Evolutionary conservation across 176 grass and related monocot species (phyloP), one percentile per base, ranked within the genome.

Genomic region (Aegilops bicornis): DNA sequence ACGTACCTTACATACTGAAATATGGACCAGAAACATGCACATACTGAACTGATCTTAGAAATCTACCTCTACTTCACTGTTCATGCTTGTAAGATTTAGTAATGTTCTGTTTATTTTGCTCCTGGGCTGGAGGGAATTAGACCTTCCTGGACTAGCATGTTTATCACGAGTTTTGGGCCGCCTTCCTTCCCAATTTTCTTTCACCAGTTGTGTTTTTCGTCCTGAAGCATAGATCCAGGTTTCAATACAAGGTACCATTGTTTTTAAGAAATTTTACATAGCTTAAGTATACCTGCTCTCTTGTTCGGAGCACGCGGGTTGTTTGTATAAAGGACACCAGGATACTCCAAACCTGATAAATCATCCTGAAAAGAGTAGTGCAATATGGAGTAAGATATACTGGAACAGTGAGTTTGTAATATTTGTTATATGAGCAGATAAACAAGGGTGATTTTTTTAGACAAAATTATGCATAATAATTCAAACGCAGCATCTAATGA

Each of bases 21-120:
- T 63, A 84, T 82, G 81, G 61, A 64, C 69, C 81, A 67, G 56
- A 24, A 73, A 39, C 50, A 80, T 60, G 62, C 47, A 80, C 30
- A 68, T 58, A 72, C 72, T 80, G 31, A 85, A 39, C 62, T 69
- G 76, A 87, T 50, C 63, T 47, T 87, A 89, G 74, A 48, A 45
- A 89, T 36, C 25, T 84, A 98, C 96, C 93, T 98, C 81, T 81
- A 80, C 74, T 86, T 91, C 76, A 42, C 61, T 92, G 17, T 81
- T 89, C 82, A 83, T 87, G 73, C 85, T 90, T 47, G 31, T 58
- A 60, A 81, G 72, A 32, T 87, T 87, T 17, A 60, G 52, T 27
- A 86, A 86, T 32, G 82, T 78, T 63, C 69, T 76, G 35, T 62
- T 73, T 52, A 50, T 42, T 84, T 75, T 93, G 59, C 39, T 87